phyloP scores from a whole-genome alignment of 2,329 filamentous ascomycete genomes.

The Pseudogymnoascus sp. region DNA sequence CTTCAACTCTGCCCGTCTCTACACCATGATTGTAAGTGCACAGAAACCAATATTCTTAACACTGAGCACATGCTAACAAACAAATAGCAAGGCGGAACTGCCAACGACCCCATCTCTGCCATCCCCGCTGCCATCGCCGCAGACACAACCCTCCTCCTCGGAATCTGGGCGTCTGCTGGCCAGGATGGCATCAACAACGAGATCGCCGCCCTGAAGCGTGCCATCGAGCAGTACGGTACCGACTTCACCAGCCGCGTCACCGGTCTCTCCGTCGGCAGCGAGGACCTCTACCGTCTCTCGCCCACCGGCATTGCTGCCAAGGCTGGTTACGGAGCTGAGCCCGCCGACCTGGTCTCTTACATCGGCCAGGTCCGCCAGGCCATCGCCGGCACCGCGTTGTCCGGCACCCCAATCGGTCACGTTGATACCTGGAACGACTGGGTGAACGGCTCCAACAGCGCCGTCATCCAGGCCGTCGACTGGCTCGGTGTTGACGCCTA shows the following conservation, averaged over 20 bases:
- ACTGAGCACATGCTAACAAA: conserved; percentile 18
- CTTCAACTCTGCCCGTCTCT: conserved; percentile 62
- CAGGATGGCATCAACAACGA: conserved; percentile 61
- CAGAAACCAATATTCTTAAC: not conserved
- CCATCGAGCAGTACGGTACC: conserved; percentile 61
- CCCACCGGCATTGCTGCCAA: conserved; percentile 58
- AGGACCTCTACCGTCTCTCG: conserved; percentile 78
- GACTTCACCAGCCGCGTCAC: conserved; percentile 60
- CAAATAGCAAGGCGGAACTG: conserved; percentile 53
- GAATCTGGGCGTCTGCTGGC: conserved; percentile 73
- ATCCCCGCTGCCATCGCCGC: conserved; percentile 79
- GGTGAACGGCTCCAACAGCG: conserved; percentile 64
- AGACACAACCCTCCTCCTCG: conserved; percentile 71
- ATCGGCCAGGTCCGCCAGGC: conserved; percentile 60
- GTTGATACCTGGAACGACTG: conserved; percentile 85
- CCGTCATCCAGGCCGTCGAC: conserved; percentile 63
- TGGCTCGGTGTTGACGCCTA: conserved; percentile 82
- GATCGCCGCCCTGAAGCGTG: conserved; percentile 61
- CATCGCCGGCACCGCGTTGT: conserved; percentile 55
- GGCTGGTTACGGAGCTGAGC: conserved; percentile 55
- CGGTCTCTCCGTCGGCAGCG: conserved; percentile 78
- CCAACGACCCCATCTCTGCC: conserved; percentile 59
- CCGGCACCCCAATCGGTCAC: conserved; percentile 61
- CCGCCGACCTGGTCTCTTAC: conserved; percentile 58
- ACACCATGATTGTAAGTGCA: conserved; percentile 56